A percentile compares a stretch with the other conserved stretches of the same genome.
These are phyloP conservation scores for Nakazawaea sp. DNA, from an alignment of 805 yeast genomes.

Conservation along the genomic window DNA sequence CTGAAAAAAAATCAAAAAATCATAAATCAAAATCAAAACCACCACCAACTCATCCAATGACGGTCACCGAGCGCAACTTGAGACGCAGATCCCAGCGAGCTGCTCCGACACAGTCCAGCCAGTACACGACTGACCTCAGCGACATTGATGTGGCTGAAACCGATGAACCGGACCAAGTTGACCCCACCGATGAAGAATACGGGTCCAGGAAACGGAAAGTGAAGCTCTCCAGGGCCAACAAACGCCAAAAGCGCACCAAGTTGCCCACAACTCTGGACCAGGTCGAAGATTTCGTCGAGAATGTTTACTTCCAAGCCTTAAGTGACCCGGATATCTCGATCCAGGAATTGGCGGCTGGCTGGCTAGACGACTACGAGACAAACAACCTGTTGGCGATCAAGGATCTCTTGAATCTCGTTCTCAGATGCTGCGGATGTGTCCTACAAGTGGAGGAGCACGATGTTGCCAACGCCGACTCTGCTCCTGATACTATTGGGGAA, in stretches of 20 bases:
- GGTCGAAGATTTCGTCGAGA: conserved; percentile 37
- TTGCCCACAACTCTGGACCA: conserved; percentile 24
- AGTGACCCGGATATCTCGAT: conserved; percentile 41
- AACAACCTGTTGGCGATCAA: conserved; percentile 44
- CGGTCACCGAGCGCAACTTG: too few relatives aligned
- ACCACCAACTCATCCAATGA: too few relatives aligned
- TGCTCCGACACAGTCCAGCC: not conserved
- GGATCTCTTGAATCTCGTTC: conserved; percentile 58
- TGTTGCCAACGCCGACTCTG: conserved; percentile 59
- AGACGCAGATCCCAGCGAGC: too few relatives aligned
- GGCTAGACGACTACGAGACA: conserved; percentile 47
- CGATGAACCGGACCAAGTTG: conserved; percentile 3
- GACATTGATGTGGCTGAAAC: conserved; percentile 4
- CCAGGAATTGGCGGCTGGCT: conserved; percentile 44
- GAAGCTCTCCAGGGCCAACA: conserved; percentile 10
- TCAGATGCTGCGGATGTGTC: conserved; percentile 69
- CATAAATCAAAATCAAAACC: too few relatives aligned
- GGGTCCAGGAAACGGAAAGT: conserved; percentile 15
- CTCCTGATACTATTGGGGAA: conserved; percentile 68
- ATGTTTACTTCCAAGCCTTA: conserved; percentile 43
- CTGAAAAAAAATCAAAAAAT: too few relatives aligned
- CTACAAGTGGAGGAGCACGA: conserved; percentile 69
- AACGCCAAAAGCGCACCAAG: conserved; percentile 6
- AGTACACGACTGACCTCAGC: conserved; percentile 6
- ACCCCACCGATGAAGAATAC: conserved; percentile 19